Percentiles rank a stretch among this genome's conserved stretches.
phyloP scores from a whole-genome alignment of 2,329 filamentous ascomycete genomes.

The Penicillium sp. region DNA sequence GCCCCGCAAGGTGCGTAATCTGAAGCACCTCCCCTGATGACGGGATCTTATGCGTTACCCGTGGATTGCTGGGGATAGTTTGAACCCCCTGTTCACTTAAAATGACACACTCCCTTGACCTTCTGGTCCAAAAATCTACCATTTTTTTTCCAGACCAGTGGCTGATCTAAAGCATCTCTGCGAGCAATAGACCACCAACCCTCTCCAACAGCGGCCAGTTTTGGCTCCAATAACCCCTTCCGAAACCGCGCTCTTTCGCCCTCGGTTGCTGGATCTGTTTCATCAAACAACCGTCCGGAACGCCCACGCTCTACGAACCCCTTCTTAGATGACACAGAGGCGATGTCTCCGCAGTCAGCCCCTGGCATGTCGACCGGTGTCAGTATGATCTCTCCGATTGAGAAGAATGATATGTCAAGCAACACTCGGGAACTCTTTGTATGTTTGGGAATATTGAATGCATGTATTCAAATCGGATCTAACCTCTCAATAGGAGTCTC shows the following conservation, averaged over 20 bases:
- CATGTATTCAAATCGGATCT: constrained; percentile 1
- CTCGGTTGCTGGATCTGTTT: constrained; percentile 21
- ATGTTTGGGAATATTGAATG: constrained; percentile 30
- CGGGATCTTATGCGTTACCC: background rate
- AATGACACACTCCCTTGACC: background rate
- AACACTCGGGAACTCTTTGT: constrained; percentile 54
- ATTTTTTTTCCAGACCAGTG: background rate
- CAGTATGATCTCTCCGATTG: constrained; percentile 25
- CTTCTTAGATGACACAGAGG: constrained; percentile 47
- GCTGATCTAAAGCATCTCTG: constrained; percentile 1
- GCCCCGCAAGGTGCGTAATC: constrained; percentile 29
- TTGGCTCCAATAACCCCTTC: constrained; percentile 45
- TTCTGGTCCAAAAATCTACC: background rate
- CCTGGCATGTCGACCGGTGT: constrained; percentile 20
- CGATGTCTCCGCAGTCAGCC: constrained; percentile 30
- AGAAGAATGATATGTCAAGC: constrained; percentile 37
- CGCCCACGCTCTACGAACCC: constrained; percentile 54
- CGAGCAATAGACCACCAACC: constrained; percentile 24
- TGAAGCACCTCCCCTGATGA: constrained; percentile 10
- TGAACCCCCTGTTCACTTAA: constrained; percentile 3
- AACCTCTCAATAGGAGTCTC: constrained; percentile 28
- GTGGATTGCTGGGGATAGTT: background rate
- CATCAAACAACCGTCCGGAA: constrained; percentile 28
- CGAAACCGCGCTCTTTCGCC: constrained; percentile 41
- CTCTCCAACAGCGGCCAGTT: constrained; percentile 28